Percentiles rank a stretch among this genome's conserved stretches.
Evolutionary conservation across 2,329 filamentous ascomycete genomes (phyloP).

Genomic region (Sporothrix curviconia): DNA sequence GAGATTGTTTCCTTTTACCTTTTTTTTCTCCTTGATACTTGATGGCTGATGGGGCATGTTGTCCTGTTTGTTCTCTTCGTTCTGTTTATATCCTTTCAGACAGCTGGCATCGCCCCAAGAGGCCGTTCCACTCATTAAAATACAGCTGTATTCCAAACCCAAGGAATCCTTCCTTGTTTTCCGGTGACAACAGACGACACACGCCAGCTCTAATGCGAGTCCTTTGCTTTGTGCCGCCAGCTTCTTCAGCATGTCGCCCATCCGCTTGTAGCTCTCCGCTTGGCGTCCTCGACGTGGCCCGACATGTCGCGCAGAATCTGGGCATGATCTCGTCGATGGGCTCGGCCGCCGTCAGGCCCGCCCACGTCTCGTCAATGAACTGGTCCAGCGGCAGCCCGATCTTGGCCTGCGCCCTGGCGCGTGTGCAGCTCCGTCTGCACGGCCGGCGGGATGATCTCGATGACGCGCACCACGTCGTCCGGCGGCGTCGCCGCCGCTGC

Average conservation of each 20-base stretch:
- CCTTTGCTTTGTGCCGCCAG: no score
- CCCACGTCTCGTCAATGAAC: slow-evolving; percentile 37
- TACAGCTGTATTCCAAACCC: neutral
- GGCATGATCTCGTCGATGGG: slow-evolving; percentile 27
- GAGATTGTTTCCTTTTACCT: neutral
- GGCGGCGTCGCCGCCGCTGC: slow-evolving; percentile 32
- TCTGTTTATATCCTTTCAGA: neutral
- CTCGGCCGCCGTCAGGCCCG: slow-evolving; percentile 33
- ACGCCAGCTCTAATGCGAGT: no score
- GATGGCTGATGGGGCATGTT: no score
- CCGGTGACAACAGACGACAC: no score
- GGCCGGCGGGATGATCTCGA: slow-evolving; percentile 44
- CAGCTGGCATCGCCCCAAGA: neutral
- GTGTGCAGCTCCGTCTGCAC: slow-evolving; percentile 45
- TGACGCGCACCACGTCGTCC: no score
- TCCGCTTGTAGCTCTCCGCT: slow-evolving; percentile 17
- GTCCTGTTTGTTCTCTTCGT: neutral
- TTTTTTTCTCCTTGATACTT: no score
- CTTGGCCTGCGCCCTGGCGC: slow-evolving; percentile 30
- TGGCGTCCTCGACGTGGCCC: slow-evolving; percentile 19
- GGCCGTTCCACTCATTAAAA: neutral
- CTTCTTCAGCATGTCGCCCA: neutral
- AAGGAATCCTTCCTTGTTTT: neutral
- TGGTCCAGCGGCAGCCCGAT: slow-evolving; percentile 26
- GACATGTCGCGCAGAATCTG: slow-evolving; percentile 12